Evolutionary conservation across 345 rosid species (phyloP), one percentile per base, ranked within the genome.

Genomic region (Trapa bicornis): DNA sequence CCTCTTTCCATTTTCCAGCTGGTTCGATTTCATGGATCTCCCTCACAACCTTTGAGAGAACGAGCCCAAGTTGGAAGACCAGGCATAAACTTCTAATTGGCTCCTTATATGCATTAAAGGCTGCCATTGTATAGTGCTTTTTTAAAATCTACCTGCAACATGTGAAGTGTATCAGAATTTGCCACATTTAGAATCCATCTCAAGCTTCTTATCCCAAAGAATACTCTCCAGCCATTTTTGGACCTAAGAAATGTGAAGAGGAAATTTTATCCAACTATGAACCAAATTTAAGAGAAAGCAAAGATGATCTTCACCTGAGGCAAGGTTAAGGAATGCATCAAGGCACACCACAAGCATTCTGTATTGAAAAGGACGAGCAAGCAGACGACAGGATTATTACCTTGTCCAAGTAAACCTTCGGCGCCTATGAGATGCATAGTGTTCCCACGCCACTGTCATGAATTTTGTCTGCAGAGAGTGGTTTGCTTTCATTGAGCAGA

Each of bases 21-120:
- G 97, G 96, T 65, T 90, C 82, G 32, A 93, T 86, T 71, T 93
- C 97, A 42, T 93, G 90, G 77, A 93, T 85, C 84, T 93, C 97
- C 78, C 82, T 88, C 69, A 93, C 97, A 29, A 94, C 97, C 98
- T 93, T 79, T 72, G 72, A 72, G 65, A 60, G 65, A 47, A 66
- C 50, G 17, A 36, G 1, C 36, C 64, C 36, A 45, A 64, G 39
- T 61, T 37, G 43, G 5, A 15, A 5, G 48, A 70, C 35, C 3
- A 14, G 39, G 0, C 3, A 48, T 14, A 15, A 22, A 8, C 8
- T 29, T 12, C 3, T 10, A 58, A 58, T 1, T 3, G 15, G 38
- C 63, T 58, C 10, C 4, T 29, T 5, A n/a, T 3, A 54, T 54
- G 35, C 60, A 0, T n/a, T 16, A 58, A 33, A n/a, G 36, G 29